phyloP scores from a whole-genome alignment of 2,329 filamentous ascomycete species.

The Didymella lethalis region DNA sequence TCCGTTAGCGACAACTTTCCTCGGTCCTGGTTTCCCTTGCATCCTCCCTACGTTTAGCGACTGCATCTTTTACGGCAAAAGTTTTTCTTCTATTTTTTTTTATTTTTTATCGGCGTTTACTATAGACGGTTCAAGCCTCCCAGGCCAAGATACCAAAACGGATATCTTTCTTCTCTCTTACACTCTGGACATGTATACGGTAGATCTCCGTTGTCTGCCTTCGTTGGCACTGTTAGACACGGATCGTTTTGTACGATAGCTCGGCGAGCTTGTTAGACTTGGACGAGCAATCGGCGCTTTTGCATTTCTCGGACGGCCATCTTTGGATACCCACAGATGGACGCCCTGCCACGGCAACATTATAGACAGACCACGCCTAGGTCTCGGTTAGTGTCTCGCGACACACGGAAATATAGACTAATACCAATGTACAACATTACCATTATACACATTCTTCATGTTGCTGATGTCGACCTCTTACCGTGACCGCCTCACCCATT shows the following conservation, averaged over 20 bases:
- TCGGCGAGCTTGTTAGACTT: slow-evolving; percentile 41
- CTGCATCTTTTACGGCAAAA: slow-evolving; percentile 48
- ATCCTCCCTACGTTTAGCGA: slow-evolving; percentile 42
- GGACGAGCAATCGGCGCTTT: slow-evolving; percentile 43
- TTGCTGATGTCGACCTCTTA: slow-evolving; percentile 9
- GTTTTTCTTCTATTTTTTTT: slow-evolving; percentile 27
- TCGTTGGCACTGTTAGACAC: slow-evolving; percentile 41
- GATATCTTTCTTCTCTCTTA: slow-evolving; percentile 33
- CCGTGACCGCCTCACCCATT: slow-evolving; percentile 24
- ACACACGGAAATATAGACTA: slow-evolving; percentile 49
- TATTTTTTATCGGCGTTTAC: slow-evolving; percentile 48
- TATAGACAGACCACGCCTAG: slow-evolving; percentile 44
- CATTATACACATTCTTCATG: slow-evolving; percentile 5
- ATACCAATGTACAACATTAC: slow-evolving; percentile 44
- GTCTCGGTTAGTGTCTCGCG: slow-evolving; percentile 45
- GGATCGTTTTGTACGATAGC: slow-evolving; percentile 47
- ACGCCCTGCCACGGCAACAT: slow-evolving; percentile 33
- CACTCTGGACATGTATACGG: slow-evolving; percentile 40
- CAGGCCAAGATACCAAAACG: slow-evolving; percentile 54
- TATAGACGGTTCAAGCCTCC: slow-evolving; percentile 49
- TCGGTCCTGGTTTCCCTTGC: slow-evolving; percentile 29
- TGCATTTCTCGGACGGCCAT: slow-evolving; percentile 45
- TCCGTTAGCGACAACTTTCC: slow-evolving; percentile 30
- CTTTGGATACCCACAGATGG: slow-evolving; percentile 25
- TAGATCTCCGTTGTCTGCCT: slow-evolving; percentile 47